phyloP scores from a whole-genome alignment of 2,329 filamentous ascomycete species.

The Aspergillus quadrilineatus region DNA sequence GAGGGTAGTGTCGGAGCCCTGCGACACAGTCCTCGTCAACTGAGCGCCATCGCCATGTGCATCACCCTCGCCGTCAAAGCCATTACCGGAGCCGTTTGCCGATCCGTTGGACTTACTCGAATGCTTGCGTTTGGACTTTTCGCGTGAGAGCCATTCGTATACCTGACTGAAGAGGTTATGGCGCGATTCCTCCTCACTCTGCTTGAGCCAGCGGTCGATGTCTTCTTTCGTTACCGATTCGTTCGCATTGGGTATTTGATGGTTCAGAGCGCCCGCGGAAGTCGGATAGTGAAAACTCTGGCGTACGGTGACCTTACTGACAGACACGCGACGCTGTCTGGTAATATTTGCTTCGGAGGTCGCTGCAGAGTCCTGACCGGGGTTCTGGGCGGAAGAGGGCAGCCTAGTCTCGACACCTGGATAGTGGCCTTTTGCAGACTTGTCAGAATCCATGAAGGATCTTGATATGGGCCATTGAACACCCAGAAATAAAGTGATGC shows the following conservation, averaged over 20 bases:
- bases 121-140: slow-evolving; percentile 66
- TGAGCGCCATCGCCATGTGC: slow-evolving; percentile 23
- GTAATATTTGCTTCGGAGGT: slow-evolving; percentile 24
- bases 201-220: slow-evolving; percentile 25
- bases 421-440: slow-evolving; percentile 26
- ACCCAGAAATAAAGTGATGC: not conserved
- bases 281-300: slow-evolving; percentile 25
- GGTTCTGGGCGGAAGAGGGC: slow-evolving; percentile 25
- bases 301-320: slow-evolving; percentile 30
- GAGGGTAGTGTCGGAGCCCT: slow-evolving; percentile 66
- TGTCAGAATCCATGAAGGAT: slow-evolving; percentile 28
- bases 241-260: slow-evolving; percentile 26
- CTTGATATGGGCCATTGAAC: slow-evolving; percentile 1
- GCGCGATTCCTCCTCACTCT: slow-evolving; percentile 33
- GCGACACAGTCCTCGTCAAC: slow-evolving; percentile 50
- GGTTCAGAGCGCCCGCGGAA: slow-evolving; percentile 29
- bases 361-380: slow-evolving; percentile 18
- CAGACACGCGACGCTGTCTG: slow-evolving; percentile 31
- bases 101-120: slow-evolving; percentile 51
- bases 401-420: slow-evolving; percentile 30
- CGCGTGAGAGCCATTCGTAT: slow-evolving; percentile 77
- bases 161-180: slow-evolving; percentile 66
- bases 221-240: slow-evolving; percentile 28
- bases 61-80: slow-evolving; percentile 23
- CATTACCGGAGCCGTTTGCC: slow-evolving; percentile 41